phyloP scores from a whole-genome alignment of 305 asterid species.

The Fraxinus ornus region DNA sequence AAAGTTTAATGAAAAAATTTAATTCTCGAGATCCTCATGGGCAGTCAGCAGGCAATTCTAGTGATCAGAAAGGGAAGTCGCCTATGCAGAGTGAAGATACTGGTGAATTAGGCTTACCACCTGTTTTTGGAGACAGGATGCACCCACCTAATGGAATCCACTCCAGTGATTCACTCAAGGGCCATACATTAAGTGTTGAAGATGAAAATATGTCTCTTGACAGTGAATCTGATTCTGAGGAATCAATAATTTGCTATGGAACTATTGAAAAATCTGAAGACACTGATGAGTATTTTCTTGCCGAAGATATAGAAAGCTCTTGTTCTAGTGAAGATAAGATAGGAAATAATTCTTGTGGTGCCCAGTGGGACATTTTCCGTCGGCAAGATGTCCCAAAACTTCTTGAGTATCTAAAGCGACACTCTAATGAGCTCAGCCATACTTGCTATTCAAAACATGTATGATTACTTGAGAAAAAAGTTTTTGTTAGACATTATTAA shows the following conservation, averaged over 20 bases:
- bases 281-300: constrained; percentile 48
- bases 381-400: constrained; percentile 90
- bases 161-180: constrained; percentile 44
- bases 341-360: constrained; percentile 57
- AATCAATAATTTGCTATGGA: constrained; percentile 65
- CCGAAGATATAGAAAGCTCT: constrained; percentile 53
- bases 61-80: constrained; percentile 70
- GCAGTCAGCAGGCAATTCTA: constrained; percentile 52
- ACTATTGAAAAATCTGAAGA: constrained; percentile 65
- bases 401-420: constrained; percentile 65
- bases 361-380: constrained; percentile 88
- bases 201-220: constrained; percentile 51
- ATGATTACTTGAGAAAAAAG: constrained; percentile 23
- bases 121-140: constrained; percentile 42
- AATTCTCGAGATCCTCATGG: constrained; percentile 40
- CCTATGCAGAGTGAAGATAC: constrained; percentile 70
- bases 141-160: constrained; percentile 46
- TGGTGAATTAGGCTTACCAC: constrained; percentile 72
- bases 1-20: constrained; percentile 52
- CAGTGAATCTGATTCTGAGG: constrained; percentile 68
- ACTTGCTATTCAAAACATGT: constrained; percentile 53
- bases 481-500: not conserved
- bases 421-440: constrained; percentile 65
- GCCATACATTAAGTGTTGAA: constrained; percentile 33
- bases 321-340: constrained; percentile 44